Base-by-base conservation (phyloP, 352 stramenopile species). In the Globisporangium camurandrum region DNA sequence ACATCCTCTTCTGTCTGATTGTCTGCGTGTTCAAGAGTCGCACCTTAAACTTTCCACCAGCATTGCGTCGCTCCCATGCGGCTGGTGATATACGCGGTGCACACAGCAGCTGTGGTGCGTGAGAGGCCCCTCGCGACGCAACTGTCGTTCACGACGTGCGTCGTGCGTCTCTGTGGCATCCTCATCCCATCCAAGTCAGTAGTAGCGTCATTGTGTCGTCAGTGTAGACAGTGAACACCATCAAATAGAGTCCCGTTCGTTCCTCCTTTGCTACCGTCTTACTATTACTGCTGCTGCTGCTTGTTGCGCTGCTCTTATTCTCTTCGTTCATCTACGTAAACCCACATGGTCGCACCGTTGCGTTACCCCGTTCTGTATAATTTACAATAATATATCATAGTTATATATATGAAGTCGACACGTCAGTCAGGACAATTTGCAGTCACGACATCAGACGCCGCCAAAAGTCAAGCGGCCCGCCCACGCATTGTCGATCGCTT, bases 81-180 rank as follows among this genome's bases (percentile, higher is more conserved):
- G 62, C 56, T 64, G 54, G 66, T 84, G 74, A 83, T 88, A 88
- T 88, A 88, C 74, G 77, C 75, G 80, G 74, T 88, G 77, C 75
- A 82, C 52, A 88, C 48, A 88, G 53, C 59, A 57, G 71, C 44
- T 40, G 56, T 62, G 56, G 49, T 80, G 64, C 59, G 57, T 54
- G 64, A 69, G 67, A 54, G 74, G 67, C 41, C 49, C 40, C 41
- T 53, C 38, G 31, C 48, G 20, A 59, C 42, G 20, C 17, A 47
- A 22, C 23, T 41, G 44, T 56, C 55, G 43, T 46, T 40, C 51
- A 58, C 20, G 17, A 33, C 27, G 40, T 27, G 28, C 7, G 24
- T 63, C 67, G 37, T 66, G 36, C 36, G 37, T 54, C 40, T 23
- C 53, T 59, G 65, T 62, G 57, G 70, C 59, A 81, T 49, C 60